A percentile compares a stretch with the other conserved stretches of the same genome.
These are phyloP conservation scores for Wallacemonas sp. DNA, from an alignment of 208 protist genomes.

Conservation along the genomic window DNA sequence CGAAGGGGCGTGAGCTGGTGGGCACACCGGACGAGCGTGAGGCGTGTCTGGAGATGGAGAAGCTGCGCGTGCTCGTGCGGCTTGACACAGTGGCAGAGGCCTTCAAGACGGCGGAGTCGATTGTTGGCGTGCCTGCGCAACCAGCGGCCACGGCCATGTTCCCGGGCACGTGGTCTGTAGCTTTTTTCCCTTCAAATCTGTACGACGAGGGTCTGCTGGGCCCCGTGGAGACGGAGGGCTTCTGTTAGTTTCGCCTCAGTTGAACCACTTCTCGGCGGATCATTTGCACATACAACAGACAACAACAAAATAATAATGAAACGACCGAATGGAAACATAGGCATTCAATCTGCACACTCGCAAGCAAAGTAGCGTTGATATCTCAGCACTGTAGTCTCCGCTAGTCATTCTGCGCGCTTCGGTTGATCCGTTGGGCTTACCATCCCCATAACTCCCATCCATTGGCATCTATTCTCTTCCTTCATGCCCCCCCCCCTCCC, in stretches of 20 bases:
- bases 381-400: no score
- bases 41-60: conserved; percentile 18
- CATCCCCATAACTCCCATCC: no score
- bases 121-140: conserved; percentile 14
- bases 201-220: conserved; percentile 57
- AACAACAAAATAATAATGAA: background rate
- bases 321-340: no score
- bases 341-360: no score
- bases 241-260: conserved; percentile 21
- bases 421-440: no score
- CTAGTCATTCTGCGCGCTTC: no score
- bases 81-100: conserved; percentile 83
- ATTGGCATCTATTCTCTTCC: background rate
- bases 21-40: background rate
- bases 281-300: background rate
- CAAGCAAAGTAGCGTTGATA: no score
- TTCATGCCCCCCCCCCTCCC: background rate
- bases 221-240: conserved; percentile 37
- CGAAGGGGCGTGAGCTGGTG: conserved; percentile 14
- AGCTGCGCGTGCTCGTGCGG: conserved; percentile 76
- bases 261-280: background rate
- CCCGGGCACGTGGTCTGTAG: conserved; percentile 34
- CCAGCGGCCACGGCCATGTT: background rate
- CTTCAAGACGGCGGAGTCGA: conserved; percentile 73
- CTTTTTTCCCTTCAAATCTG: conserved; percentile 64